Evolutionary conservation across 2,329 filamentous ascomycete genomes (phyloP), one percentile per base, ranked within the genome.

Genomic region (Sarocladium strictum): DNA sequence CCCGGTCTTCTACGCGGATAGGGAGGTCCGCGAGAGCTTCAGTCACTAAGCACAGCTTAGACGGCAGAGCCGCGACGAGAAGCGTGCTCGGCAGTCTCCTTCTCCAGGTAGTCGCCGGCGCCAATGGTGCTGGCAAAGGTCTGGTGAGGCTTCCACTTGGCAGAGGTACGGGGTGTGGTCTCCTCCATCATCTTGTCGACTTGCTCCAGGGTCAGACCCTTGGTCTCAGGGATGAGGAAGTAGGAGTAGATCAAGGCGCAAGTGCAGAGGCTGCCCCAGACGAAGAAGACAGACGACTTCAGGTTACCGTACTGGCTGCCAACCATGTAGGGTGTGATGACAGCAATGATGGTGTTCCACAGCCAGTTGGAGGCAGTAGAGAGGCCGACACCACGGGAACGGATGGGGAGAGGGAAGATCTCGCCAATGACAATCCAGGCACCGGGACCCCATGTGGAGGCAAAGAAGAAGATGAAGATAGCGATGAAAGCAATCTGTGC

Each of bases 401-500:
- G 88, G 72, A 96, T 93, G 58, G 89, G 89, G 54, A 96, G 83
- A 56, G 90, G 90, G 83, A 88, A 96, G 72, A 94, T 87, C 76
- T 96, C 90, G 67, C 90, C 90, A 64, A 94, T 92, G 62, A 95
- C 81, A 54, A 87, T 83, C 87, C 87, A 91, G 53, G 87, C 81
- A 51, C 84, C 86, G 6, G 90, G 89, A 53, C 90, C 90, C 90
- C 90, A 96, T 59, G 90, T 96, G 56, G 81, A 85, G 57, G 90
- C 90, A 69, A 96, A 96, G 80, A 87, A 93, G 80, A 90, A 91
- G 78, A 96, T 92, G 80, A 91, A 94, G 76, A 96, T 85, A 75
- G 85, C 87, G 67, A 94, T 94, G 76, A 95, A 94, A 58, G 89
- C 83, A 60, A 96, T 90, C 78, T 92, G 85, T 51, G 87, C 83